Conservation (phyloP, 208 protist species). For the Lotmaria passim region DNA sequence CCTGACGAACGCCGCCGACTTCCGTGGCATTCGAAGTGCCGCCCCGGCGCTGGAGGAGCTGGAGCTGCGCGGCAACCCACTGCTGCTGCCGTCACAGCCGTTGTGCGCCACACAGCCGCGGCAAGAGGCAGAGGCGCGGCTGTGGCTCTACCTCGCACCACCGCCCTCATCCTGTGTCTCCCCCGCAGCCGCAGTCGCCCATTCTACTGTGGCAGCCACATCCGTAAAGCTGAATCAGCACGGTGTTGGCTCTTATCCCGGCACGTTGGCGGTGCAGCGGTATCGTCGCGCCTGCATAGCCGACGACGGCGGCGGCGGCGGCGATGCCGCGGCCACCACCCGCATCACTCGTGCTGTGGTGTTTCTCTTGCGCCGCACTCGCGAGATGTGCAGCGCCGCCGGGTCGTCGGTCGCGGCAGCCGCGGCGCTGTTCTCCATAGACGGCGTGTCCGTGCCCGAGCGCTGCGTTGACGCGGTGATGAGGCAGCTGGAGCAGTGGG, state of each 20-base stretch:
- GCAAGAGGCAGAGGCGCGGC: conserved; percentile 28
- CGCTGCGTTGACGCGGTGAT: conserved; percentile 31
- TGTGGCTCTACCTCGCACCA: conserved; percentile 25
- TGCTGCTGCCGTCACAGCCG: too few relatives aligned
- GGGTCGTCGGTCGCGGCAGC: conserved; percentile 7
- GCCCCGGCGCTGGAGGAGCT: conserved; percentile 57
- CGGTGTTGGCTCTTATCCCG: conserved; percentile 12
- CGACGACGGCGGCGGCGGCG: too few relatives aligned
- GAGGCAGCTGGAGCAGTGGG: conserved; percentile 17
- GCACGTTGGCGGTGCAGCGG: conserved; percentile 24
- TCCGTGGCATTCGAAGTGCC: conserved; percentile 34
- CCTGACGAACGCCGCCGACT: conserved; percentile 47
- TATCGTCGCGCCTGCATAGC: conserved; percentile 30
- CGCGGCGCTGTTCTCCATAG: conserved; percentile 33
- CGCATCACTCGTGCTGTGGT: conserved; percentile 17
- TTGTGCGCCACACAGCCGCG: conserved; percentile 36
- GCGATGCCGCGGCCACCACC: conserved; percentile 1
- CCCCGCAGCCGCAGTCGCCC: not conserved
- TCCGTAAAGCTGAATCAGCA: conserved; percentile 20
- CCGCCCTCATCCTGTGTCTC: not conserved
- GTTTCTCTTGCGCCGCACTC: conserved; percentile 17
- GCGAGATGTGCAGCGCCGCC: not conserved
- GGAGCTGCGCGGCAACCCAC: conserved; percentile 73
- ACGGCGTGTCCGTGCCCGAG: conserved; percentile 20
- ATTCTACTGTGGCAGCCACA: too few relatives aligned